phyloP scores from a whole-genome alignment of 2,329 filamentous ascomycete species.

The Cercospora sesami region DNA sequence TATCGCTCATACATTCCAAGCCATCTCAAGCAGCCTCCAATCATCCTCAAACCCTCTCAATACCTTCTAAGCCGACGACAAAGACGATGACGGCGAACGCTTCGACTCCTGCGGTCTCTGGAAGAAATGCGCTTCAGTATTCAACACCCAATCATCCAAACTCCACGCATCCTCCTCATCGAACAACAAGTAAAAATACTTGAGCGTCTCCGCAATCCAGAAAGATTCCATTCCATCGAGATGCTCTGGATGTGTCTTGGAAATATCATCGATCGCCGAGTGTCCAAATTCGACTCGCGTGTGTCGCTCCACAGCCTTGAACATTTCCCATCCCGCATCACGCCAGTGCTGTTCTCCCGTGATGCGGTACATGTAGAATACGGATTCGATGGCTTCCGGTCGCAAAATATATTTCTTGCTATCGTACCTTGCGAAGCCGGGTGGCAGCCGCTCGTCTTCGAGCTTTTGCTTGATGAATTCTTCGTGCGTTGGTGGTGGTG shows the following conservation, averaged over 20 bases:
- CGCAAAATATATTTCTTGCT: slow-evolving; percentile 46
- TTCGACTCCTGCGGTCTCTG: slow-evolving; percentile 19
- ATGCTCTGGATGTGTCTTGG: slow-evolving; percentile 42
- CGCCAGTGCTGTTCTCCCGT: slow-evolving; percentile 74
- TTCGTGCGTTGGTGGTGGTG: slow-evolving; percentile 34
- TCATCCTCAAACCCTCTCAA: background rate
- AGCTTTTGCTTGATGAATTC: slow-evolving; percentile 40
- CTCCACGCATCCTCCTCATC: slow-evolving; percentile 64
- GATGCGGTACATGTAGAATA: slow-evolving; percentile 89
- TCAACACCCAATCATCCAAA: slow-evolving; percentile 68
- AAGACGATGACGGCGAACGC: background rate
- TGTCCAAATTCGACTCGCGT: slow-evolving; percentile 68
- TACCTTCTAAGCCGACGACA: background rate
- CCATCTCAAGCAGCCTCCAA: background rate
- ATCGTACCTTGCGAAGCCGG: slow-evolving; percentile 44
- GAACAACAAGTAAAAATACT: slow-evolving; percentile 87
- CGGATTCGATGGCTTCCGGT: slow-evolving; percentile 82
- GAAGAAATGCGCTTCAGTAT: slow-evolving; percentile 57
- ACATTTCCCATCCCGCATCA: slow-evolving; percentile 87
- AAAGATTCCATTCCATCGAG: slow-evolving; percentile 79
- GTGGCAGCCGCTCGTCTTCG: slow-evolving; percentile 43
- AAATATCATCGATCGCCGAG: slow-evolving; percentile 69
- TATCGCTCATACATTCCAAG: background rate
- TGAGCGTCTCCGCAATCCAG: slow-evolving; percentile 84
- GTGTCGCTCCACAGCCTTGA: slow-evolving; percentile 65